A percentile compares a stretch with the other conserved stretches of the same genome.
These are phyloP conservation scores for Puccinia triticina DNA, from an alignment of 1,284 basidiomycete genomes.

Conservation along the genomic window DNA sequence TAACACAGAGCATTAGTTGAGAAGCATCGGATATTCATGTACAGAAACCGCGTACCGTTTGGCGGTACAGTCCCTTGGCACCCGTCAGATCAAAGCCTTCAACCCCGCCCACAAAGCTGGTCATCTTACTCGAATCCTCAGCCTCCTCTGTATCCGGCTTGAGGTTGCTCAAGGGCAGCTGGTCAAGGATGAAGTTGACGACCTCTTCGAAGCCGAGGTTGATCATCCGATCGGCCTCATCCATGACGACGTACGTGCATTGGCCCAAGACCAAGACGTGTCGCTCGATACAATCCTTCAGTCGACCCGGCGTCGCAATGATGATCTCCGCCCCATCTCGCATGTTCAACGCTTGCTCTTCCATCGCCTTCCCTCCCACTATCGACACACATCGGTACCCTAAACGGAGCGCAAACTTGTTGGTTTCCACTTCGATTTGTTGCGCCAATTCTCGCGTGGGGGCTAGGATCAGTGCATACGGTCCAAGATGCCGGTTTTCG, in stretches of 20 bases:
- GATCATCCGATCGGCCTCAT: constrained; percentile 99
- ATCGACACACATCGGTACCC: constrained; percentile 94
- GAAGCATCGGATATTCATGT: not conserved
- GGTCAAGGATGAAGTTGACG: constrained; percentile 90
- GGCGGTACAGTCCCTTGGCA: constrained; percentile 57
- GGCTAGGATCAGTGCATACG: constrained; percentile 88
- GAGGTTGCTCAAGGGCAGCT: constrained; percentile 81
- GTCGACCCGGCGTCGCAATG: constrained; percentile 94
- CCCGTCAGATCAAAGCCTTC: constrained; percentile 56
- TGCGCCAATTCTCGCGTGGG: constrained; percentile 97
- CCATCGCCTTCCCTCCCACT: constrained; percentile 82
- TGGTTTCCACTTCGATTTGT: constrained; percentile 90
- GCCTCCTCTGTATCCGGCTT: constrained; percentile 69
- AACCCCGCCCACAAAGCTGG: constrained; percentile 55
- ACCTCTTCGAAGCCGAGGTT: constrained; percentile 94
- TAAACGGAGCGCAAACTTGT: constrained; percentile 83
- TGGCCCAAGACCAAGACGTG: constrained; percentile 92
- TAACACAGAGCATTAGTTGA: not conserved
- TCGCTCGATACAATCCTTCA: constrained; percentile 95
- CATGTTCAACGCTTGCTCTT: constrained; percentile 95
- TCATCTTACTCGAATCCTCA: constrained; percentile 57
- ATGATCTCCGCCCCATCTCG: constrained; percentile 96
- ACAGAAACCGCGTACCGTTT: constrained; percentile 55
- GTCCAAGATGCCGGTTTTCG: constrained; percentile 87
- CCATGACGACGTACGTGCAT: constrained; percentile 98